phyloP scores from a whole-genome alignment of 2,329 filamentous ascomycete genomes.

The Aspergillus thermomutatus region DNA sequence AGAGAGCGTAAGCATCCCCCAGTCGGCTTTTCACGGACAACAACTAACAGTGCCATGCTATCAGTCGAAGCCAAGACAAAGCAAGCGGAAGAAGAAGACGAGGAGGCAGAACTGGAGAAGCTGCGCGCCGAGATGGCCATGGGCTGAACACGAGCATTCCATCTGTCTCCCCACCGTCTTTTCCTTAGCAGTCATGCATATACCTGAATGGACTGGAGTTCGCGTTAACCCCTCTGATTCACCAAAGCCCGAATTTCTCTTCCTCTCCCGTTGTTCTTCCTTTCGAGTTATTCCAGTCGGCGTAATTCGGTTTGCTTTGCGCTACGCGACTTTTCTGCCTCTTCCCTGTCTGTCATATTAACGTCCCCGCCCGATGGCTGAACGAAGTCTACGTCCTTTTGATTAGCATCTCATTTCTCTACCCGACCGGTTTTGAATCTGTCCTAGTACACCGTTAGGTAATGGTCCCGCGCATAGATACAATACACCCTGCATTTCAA shows the following conservation, averaged over 20 bases:
- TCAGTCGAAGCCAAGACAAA: conserved; percentile 47
- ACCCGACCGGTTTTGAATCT: background rate
- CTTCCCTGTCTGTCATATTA: background rate
- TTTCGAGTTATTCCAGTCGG: conserved; percentile 1
- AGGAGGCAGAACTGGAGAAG: conserved; percentile 90
- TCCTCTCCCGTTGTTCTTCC: background rate
- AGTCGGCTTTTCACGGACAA: background rate
- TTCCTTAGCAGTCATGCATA: conserved; percentile 2
- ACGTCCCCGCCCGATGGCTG: background rate
- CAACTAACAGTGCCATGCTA: conserved; percentile 3
- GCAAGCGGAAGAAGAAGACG: conserved; percentile 76
- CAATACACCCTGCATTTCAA: background rate
- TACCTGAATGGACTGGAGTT: background rate
- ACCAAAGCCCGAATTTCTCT: no score
- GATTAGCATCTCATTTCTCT: conserved; percentile 10
- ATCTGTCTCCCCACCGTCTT: conserved; percentile 1
- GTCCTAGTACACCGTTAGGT: background rate
- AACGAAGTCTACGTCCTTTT: background rate
- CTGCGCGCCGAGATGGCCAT: conserved; percentile 97
- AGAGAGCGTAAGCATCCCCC: conserved; percentile 64
- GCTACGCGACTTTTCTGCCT: background rate
- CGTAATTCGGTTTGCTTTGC: background rate
- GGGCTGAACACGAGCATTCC: conserved; percentile 45
- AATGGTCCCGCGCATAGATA: background rate
- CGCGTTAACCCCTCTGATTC: no score